Conservation (phyloP, 192 early-diverging fungal species). For the Umbelopsis sp. region DNA sequence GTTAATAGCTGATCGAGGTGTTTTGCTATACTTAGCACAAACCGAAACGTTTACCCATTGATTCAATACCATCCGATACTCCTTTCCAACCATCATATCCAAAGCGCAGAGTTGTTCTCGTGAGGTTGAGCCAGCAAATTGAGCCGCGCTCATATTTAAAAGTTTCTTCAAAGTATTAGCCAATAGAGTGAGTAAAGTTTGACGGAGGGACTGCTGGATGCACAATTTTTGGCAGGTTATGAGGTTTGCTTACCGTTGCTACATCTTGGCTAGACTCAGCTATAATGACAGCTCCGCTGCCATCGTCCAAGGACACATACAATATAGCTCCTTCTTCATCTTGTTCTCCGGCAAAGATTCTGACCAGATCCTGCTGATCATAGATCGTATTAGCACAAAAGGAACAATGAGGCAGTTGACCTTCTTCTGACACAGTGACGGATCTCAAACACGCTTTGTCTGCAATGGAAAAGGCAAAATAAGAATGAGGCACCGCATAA, state of each 20-base stretch:
- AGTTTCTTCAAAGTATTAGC: neutral
- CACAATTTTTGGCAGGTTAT: neutral
- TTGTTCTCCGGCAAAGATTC: conserved; percentile 12
- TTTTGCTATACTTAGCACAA: neutral
- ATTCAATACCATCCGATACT: conserved; percentile 8
- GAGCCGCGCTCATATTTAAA: neutral
- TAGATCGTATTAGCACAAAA: neutral
- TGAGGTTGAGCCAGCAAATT: neutral
- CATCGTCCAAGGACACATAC: conserved; percentile 31
- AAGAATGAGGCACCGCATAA: conserved; percentile 3
- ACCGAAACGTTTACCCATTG: conserved; percentile 2
- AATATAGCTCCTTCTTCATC: conserved; percentile 17
- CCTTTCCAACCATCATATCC: conserved; percentile 4
- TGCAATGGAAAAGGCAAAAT: conserved; percentile 6
- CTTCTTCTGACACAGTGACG: neutral
- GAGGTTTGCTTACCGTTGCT: neutral
- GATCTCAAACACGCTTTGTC: conserved; percentile 21
- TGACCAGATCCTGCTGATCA: conserved; percentile 8
- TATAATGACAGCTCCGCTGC: conserved; percentile 14
- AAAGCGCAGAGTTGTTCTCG: neutral
- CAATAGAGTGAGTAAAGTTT: neutral
- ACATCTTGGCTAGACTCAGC: conserved; percentile 32
- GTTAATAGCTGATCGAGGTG: neutral
- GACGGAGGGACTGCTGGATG: neutral
- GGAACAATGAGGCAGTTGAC: neutral